Evolutionary conservation across 148 eudicot species (phyloP).

Genomic region (Selenicereus undatus): DNA sequence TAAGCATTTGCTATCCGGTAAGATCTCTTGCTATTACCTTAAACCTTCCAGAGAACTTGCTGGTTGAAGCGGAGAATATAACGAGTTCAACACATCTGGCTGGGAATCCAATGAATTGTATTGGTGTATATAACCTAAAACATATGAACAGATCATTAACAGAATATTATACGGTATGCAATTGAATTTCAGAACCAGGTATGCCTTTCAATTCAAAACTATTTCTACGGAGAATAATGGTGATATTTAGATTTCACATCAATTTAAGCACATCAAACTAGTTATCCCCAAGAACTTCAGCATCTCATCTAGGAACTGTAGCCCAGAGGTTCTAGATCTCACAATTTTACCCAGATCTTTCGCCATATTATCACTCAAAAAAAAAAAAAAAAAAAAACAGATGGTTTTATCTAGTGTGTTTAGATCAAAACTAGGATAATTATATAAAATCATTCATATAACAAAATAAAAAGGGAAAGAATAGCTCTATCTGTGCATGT

Average conservation of each 20-base stretch:
- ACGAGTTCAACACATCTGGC: conserved; percentile 93
- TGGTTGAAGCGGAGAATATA: conserved; percentile 95
- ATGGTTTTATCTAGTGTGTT: background rate
- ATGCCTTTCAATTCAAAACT: background rate
- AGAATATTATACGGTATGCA: background rate
- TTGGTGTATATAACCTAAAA: conserved; percentile 86
- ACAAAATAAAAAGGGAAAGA: background rate
- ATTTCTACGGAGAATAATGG: background rate
- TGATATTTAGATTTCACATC: background rate
- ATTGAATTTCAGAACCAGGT: background rate
- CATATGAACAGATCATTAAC: background rate
- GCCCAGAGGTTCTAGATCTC: background rate
- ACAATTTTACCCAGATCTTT: background rate
- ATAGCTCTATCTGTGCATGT: background rate
- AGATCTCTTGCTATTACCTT: conserved; percentile 42
- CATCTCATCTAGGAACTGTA: background rate
- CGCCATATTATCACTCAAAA: background rate
- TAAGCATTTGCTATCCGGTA: background rate
- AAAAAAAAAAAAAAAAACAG: background rate
- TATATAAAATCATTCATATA: background rate
- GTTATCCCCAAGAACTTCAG: background rate
- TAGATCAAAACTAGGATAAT: background rate
- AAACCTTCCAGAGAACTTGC: conserved; percentile 87
- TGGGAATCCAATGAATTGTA: conserved; percentile 88
- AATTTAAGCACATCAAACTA: background rate